phyloP scores from a whole-genome alignment of 2,329 filamentous ascomycete species.

The Knufia fluminis region DNA sequence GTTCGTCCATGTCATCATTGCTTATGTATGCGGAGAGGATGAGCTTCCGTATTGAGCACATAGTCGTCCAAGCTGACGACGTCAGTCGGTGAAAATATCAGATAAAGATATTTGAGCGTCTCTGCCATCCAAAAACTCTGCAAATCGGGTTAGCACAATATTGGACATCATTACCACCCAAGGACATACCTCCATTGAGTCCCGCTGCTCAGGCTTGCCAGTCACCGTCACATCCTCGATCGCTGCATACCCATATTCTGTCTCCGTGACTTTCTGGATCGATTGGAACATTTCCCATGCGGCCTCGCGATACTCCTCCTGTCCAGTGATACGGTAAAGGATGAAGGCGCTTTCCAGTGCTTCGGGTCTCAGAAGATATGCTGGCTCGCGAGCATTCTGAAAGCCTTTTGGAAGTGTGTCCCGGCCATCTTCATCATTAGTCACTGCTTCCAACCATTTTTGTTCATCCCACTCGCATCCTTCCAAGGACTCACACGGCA shows the following conservation, averaged over 20 bases:
- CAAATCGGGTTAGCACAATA: constrained; percentile 20
- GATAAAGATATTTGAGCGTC: constrained; percentile 37
- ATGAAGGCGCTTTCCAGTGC: constrained; percentile 53
- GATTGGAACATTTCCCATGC: constrained; percentile 43
- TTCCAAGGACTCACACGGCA: constrained; percentile 35
- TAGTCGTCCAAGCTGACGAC: constrained; percentile 35
- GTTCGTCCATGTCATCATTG: too few species aligned
- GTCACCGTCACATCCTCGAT: constrained; percentile 19
- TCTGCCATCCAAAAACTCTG: constrained; percentile 36
- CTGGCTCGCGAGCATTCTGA: constrained; percentile 11
- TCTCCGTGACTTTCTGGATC: constrained; percentile 35
- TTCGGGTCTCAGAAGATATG: constrained; percentile 49
- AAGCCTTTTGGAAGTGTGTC: constrained; percentile 18
- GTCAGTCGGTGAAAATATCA: constrained; percentile 34
- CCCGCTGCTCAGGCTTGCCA: constrained; percentile 3
- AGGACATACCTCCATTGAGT: constrained; percentile 9
- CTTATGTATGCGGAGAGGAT: constrained; percentile 26
- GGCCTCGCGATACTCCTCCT: constrained; percentile 37
- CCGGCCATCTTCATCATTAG: constrained; percentile 13
- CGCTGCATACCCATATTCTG: constrained; percentile 33
- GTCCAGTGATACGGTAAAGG: constrained; percentile 51
- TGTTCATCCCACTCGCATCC: constrained; percentile 46
- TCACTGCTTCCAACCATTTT: constrained; percentile 43
- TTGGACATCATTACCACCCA: neutral
- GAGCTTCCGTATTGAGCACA: constrained; percentile 35